Evolutionary conservation across 2,329 filamentous ascomycete genomes (phyloP).

Genomic region (Phialophora chinensis): DNA sequence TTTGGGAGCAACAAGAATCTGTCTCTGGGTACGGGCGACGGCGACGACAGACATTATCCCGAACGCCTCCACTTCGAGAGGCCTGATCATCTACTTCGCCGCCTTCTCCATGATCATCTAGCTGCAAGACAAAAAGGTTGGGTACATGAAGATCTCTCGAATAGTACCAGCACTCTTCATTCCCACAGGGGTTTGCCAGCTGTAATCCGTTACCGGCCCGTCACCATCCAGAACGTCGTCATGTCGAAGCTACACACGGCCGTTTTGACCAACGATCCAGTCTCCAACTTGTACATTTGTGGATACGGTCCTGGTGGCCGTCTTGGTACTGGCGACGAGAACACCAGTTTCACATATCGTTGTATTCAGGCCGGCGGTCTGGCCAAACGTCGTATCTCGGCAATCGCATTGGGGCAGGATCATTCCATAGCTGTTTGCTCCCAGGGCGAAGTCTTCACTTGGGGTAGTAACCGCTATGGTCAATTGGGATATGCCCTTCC

Average conservation of each 20-base stretch:
- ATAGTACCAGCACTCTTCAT: conserved; percentile 41
- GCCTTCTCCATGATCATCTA: conserved; percentile 73
- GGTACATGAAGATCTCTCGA: conserved; percentile 35
- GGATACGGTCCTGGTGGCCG: conserved; percentile 90
- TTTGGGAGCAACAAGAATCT: conserved; percentile 98
- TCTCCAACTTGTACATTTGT: conserved; percentile 90
- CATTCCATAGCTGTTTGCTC: conserved; percentile 85
- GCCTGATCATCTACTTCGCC: conserved; percentile 75
- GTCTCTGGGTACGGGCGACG: conserved; percentile 90
- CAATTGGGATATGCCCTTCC: conserved; percentile 87
- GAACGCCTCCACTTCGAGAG: conserved; percentile 79
- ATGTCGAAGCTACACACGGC: conserved; percentile 93
- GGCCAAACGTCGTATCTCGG: conserved; percentile 72
- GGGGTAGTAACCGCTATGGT: conserved; percentile 85
- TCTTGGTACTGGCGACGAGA: conserved; percentile 86
- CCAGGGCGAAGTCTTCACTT: conserved; percentile 91
- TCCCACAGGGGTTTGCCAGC: conserved; percentile 68
- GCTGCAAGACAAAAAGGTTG: conserved; percentile 48
- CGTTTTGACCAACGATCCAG: conserved; percentile 81
- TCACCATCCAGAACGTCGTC: conserved; percentile 79
- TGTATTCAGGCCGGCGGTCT: conserved; percentile 79
- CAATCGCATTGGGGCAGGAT: conserved; percentile 87
- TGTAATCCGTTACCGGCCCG: conserved; percentile 71
- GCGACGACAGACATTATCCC: conserved; percentile 91
- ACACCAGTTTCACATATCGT: conserved; percentile 83